Percentiles rank a stretch among this genome's conserved stretches.
These are phyloP conservation scores for Solanum piurae DNA, from an alignment of 257 asterid species.

Conservation along the genomic window DNA sequence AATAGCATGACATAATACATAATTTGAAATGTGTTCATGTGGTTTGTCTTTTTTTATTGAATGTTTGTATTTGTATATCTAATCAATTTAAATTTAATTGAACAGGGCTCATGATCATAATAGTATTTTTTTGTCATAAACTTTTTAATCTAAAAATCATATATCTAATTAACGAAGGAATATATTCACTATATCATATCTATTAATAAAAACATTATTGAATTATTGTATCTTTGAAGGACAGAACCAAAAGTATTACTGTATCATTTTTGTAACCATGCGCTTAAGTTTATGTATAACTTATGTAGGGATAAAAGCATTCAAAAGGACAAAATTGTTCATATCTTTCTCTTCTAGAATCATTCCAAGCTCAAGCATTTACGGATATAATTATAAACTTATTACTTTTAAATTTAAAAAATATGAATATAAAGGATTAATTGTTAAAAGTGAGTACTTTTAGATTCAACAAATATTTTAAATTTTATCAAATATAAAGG, in stretches of 20 bases:
- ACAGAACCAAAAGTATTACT: neutral
- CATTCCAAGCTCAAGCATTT: neutral
- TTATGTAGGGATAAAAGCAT: neutral
- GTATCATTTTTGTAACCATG: neutral
- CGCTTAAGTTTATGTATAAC: neutral
- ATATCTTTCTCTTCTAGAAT: neutral
- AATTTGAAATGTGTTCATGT: neutral
- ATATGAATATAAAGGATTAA: neutral
- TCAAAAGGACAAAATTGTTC: neutral
- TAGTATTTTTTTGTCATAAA: too few relatives aligned
- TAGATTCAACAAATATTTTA: neutral
- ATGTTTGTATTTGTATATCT: neutral
- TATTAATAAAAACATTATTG: too few relatives aligned
- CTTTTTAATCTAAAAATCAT: too few relatives aligned
- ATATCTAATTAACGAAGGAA: neutral
- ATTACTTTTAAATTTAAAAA: neutral
- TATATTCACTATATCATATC: neutral
- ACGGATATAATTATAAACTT: neutral
- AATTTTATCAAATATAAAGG: neutral
- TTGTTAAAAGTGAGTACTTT: neutral
- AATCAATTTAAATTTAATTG: too few relatives aligned
- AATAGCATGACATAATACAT: neutral
- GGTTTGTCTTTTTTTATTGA: neutral
- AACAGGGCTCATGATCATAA: too few relatives aligned
- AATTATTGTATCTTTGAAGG: neutral